Conservation (phyloP, 1,284 basidiomycete genomes). For the Ceratobasidium sp. region DNA sequence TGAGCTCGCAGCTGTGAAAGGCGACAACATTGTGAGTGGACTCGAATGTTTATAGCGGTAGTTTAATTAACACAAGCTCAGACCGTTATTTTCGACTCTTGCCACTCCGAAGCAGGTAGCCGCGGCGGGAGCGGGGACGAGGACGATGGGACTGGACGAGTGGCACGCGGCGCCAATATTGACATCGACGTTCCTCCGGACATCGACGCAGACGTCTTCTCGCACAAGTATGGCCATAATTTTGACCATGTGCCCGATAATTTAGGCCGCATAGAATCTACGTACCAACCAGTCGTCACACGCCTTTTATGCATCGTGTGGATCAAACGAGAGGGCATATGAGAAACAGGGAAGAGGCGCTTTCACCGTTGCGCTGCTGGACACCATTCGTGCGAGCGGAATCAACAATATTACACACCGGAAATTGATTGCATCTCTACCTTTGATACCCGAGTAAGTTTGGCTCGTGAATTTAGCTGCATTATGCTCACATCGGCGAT, state of each 20-base stretch:
- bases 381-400: conserved; percentile 58
- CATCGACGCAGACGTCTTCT: conserved; percentile 21
- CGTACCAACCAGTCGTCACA: conserved; percentile 23
- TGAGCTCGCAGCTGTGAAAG: conserved; percentile 17
- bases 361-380: conserved; percentile 66
- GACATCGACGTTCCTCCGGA: not conserved
- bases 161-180: conserved; percentile 7
- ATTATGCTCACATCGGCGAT: not conserved
- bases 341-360: conserved; percentile 57
- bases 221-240: not conserved
- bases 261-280: not conserved
- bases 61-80: not conserved
- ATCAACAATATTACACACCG: conserved; percentile 65
- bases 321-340: conserved; percentile 20
- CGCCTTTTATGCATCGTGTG: conserved; percentile 22
- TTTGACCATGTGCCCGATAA: too few relatives aligned
- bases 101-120: conserved; percentile 26
- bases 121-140: not conserved
- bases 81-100: conserved; percentile 35
- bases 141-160: not conserved
- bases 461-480: not conserved
- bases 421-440: conserved; percentile 56
- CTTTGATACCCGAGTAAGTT: conserved; percentile 46
- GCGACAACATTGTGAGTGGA: conserved; percentile 33
- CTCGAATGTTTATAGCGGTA: not conserved